Conservation (phyloP, 2,329 filamentous ascomycete species). For the Cladosporium sp. region DNA sequence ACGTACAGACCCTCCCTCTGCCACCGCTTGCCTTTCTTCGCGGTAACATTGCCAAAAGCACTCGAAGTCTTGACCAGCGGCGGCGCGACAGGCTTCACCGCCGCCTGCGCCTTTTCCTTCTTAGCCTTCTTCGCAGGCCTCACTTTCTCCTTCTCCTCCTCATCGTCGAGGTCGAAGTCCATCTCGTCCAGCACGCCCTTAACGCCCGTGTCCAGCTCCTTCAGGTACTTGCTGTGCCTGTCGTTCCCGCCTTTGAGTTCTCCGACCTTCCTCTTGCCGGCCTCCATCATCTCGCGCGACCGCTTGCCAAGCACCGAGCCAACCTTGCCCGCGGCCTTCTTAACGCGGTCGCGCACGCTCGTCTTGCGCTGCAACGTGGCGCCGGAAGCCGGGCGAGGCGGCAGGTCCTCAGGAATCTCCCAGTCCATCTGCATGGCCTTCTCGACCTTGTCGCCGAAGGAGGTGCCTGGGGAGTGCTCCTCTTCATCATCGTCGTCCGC, state of each 20-base stretch:
- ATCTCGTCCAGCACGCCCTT: constrained; percentile 28
- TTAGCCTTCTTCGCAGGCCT: constrained; percentile 24
- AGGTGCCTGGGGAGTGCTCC: neutral
- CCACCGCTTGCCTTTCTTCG: constrained; percentile 63
- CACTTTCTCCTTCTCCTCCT: constrained; percentile 15
- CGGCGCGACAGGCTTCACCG: constrained; percentile 15
- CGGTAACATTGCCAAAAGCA: constrained; percentile 12
- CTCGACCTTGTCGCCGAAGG: constrained; percentile 33
- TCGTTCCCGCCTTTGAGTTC: constrained; percentile 14
- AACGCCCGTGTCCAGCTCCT: constrained; percentile 28
- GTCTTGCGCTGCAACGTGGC: constrained; percentile 17
- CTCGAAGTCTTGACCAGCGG: constrained; percentile 23
- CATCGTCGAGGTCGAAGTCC: constrained; percentile 22
- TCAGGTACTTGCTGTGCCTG: constrained; percentile 22
- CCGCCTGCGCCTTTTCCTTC: constrained; percentile 19
- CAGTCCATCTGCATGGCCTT: constrained; percentile 41
- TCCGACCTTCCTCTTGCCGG: constrained; percentile 31
- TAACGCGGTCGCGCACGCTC: constrained; percentile 28
- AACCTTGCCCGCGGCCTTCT: constrained; percentile 24
- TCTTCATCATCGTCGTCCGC: constrained; percentile 17
- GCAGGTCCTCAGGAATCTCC: constrained; percentile 14
- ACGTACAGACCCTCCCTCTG: constrained; percentile 78
- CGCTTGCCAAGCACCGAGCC: constrained; percentile 31
- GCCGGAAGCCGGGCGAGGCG: neutral
- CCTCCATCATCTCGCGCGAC: constrained; percentile 32